Conservation (phyloP, 2,329 filamentous ascomycete species). For the Pseudocercospora eumusae region DNA sequence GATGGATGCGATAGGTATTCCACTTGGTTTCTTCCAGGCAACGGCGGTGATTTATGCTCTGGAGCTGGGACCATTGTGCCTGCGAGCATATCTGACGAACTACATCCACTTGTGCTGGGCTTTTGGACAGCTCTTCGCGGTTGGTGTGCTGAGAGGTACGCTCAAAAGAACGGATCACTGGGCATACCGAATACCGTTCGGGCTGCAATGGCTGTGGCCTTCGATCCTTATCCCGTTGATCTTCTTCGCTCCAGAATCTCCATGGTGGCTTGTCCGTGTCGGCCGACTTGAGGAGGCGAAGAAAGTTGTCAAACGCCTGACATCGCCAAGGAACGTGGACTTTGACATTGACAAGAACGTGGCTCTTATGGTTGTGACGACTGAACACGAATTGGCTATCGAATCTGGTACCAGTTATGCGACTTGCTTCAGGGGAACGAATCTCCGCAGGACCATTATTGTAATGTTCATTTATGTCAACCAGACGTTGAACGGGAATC, state of each 20-base stretch:
- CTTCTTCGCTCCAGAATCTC: constrained; percentile 34
- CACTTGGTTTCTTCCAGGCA: constrained; percentile 35
- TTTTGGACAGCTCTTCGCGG: constrained; percentile 60
- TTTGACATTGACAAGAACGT: constrained; percentile 12
- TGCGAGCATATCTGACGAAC: constrained; percentile 18
- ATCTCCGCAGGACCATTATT: constrained; percentile 2
- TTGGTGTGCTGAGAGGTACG: constrained; percentile 35
- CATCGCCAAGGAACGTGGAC: constrained; percentile 33
- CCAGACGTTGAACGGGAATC: constrained; percentile 5
- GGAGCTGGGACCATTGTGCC: constrained; percentile 51
- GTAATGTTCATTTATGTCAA: constrained; percentile 8
- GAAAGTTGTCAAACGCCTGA: constrained; percentile 25
- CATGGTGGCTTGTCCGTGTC: constrained; percentile 37
- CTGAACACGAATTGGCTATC: constrained; percentile 8
- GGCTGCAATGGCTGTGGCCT: constrained; percentile 54
- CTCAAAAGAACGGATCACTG: not conserved
- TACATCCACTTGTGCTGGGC: constrained; percentile 44
- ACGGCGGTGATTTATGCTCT: constrained; percentile 44
- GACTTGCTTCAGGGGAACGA: constrained; percentile 6
- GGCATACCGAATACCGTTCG: constrained; percentile 43
- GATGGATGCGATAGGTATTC: constrained; percentile 49
- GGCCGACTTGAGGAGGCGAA: constrained; percentile 31
- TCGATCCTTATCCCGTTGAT: constrained; percentile 36
- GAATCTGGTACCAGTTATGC: constrained; percentile 3
- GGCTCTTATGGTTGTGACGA: constrained; percentile 14